Evolutionary conservation across 176 grass and related monocot species (phyloP), one percentile per base, ranked within the genome.

Genomic region (Carex myosuroides): DNA sequence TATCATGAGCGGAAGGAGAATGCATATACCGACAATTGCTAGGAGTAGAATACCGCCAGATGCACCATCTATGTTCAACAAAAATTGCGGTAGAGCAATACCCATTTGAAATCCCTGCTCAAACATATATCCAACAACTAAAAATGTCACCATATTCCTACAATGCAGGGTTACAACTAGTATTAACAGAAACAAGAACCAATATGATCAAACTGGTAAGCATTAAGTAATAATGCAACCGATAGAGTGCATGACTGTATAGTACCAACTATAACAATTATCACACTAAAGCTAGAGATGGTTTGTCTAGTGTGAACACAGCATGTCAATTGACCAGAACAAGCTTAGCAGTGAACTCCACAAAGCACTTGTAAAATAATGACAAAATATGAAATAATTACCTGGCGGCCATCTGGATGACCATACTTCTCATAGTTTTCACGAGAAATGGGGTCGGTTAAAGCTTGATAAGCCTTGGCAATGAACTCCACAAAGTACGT

Each of bases 351-450:
- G 70, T 39, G 37, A 39, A 39, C 37, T 5, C 37, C 37, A 39
- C 37, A 39, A 39, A 39, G 37, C 5, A 39, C 39, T 63, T 60
- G 55, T 81, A 69, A 79, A 17, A 88, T 60, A 41, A 82, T n/a
- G 11, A 88, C 44, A 64, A 55, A 1, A 9, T 17, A 75, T 50
- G 61, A 72, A 1, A 26, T 79, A 16, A 90, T 90, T 88, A 99
- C 96, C 96, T 99, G 96, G 22, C 96, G 85, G 20, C 96, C 96
- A 93, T 99, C 96, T 50, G 96, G 96, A 78, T 99, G 96, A 59
- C 96, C 96, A 88, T 99, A 99, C 84, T 99, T 99, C 84, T 99
- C 96, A 93, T 94, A 99, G 87, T 99, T 99, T 79, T 95, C 93
- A 85, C 96, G 96, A 88, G 93, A 99, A 82, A 90, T 77, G 68